Percentiles rank a stretch among this genome's conserved stretches.
Evolutionary conservation across 805 yeast genomes (phyloP).

Genomic region (Priceomyces haplophilus): DNA sequence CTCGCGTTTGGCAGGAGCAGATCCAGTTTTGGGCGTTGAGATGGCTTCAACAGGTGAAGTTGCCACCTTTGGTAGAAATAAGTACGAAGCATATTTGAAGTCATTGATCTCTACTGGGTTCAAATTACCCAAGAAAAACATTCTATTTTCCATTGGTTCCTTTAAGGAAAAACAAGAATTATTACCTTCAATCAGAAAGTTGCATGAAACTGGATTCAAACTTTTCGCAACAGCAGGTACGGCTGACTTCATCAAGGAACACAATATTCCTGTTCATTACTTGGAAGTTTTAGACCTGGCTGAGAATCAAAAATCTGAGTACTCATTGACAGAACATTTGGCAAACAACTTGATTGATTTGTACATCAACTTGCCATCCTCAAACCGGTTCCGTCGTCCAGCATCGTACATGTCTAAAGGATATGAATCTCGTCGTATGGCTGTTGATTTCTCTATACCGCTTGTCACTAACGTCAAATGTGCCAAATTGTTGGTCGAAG

Average conservation of each 20-base stretch:
- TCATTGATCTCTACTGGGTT: constrained; percentile 94
- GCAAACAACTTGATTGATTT: constrained; percentile 95
- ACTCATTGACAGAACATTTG: constrained; percentile 92
- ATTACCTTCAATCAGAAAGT: constrained; percentile 78
- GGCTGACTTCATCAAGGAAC: constrained; percentile 96
- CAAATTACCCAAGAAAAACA: constrained; percentile 91
- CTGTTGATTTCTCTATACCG: constrained; percentile 97
- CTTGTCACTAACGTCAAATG: constrained; percentile 95
- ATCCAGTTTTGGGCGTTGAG: constrained; percentile 96
- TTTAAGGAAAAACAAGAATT: constrained; percentile 94
- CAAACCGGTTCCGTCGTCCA: constrained; percentile 97
- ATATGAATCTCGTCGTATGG: constrained; percentile 98
- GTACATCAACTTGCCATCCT: constrained; percentile 94
- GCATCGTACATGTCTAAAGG: constrained; percentile 98
- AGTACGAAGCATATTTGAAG: constrained; percentile 95
- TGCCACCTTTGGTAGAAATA: constrained; percentile 93
- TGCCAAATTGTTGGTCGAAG: constrained; percentile 94
- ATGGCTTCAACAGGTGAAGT: constrained; percentile 96
- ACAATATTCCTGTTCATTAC: constrained; percentile 90
- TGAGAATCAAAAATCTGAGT: constrained; percentile 83
- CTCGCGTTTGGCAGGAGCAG: constrained; percentile 96
- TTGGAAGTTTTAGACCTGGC: constrained; percentile 79
- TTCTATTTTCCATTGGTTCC: constrained; percentile 91
- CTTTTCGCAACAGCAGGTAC: constrained; percentile 99
- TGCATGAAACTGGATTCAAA: constrained; percentile 81